phyloP scores from a whole-genome alignment of 23 red algal genomes.

The Chondrus crispus region DNA sequence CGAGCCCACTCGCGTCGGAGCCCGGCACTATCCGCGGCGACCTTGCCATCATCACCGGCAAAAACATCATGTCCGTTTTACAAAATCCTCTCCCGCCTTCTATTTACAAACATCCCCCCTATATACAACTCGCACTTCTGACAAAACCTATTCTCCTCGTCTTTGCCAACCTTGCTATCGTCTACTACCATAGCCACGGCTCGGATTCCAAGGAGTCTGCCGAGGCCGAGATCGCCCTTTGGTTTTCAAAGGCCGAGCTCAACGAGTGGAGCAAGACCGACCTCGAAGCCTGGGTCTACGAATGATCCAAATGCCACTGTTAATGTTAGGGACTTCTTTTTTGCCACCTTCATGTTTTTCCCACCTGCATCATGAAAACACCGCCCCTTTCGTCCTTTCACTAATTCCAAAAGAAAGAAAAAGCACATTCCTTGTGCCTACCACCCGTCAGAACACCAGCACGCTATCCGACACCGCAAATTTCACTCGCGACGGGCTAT shows the following conservation, averaged over 20 bases:
- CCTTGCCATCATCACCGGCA: constrained; percentile 69
- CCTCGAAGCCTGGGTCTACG: constrained; percentile 51
- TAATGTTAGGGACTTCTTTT: too few species aligned
- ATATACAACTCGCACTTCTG: not conserved
- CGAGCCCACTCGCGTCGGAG: constrained; percentile 76
- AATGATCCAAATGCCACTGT: not conserved
- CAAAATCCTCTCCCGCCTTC: not conserved
- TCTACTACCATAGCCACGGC: constrained; percentile 30
- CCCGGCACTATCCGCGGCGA: constrained; percentile 92
- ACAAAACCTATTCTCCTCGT: not conserved
- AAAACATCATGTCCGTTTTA: constrained; percentile 55
- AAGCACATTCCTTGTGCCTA: too few species aligned
- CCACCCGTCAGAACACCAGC: too few species aligned
- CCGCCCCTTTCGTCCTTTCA: too few species aligned
- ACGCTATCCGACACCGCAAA: not conserved
- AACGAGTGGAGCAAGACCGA: constrained; percentile 46
- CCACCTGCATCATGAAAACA: too few species aligned
- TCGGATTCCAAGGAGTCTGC: constrained; percentile 78
- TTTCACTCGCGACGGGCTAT: not conserved
- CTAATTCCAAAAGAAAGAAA: too few species aligned
- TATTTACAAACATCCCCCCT: not conserved
- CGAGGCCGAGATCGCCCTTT: constrained; percentile 81
- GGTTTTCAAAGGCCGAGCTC: constrained; percentile 67
- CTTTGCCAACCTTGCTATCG: not conserved
- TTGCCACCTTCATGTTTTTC: too few species aligned